A percentile compares a stretch with the other conserved stretches of the same genome.
phyloP scores from a whole-genome alignment of 2,329 filamentous ascomycete genomes.

The Colletotrichum sp. region DNA sequence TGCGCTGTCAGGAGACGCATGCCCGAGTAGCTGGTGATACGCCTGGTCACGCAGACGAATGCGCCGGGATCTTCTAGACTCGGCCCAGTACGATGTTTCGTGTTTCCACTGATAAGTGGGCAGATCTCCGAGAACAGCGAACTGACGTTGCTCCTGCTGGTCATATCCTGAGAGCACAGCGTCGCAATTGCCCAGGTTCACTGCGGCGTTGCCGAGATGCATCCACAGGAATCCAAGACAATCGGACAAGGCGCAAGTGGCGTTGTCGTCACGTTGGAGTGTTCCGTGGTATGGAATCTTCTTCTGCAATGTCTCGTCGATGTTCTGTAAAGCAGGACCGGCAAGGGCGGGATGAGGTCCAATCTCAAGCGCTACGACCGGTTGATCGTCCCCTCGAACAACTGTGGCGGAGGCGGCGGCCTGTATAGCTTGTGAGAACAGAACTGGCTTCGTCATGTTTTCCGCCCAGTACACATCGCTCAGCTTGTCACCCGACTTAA shows the following conservation, averaged over 20 bases:
- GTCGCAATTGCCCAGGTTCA: neutral
- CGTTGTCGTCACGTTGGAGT: conserved; percentile 22
- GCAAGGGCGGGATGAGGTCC: conserved; percentile 44
- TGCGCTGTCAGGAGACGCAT: neutral
- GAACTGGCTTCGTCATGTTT: conserved; percentile 32
- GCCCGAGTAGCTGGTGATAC: conserved; percentile 36
- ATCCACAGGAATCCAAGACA: conserved; percentile 22
- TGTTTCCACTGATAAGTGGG: conserved; percentile 49
- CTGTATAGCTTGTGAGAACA: conserved; percentile 25
- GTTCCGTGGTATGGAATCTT: conserved; percentile 27
- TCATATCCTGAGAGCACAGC: conserved; percentile 12
- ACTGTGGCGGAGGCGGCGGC: neutral
- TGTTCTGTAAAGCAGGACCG: conserved; percentile 37
- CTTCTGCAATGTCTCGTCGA: neutral
- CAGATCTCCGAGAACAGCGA: conserved; percentile 24
- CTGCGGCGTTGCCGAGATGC: conserved; percentile 16
- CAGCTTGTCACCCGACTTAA: conserved; percentile 33
- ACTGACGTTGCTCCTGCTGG: neutral
- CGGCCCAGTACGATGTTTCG: conserved; percentile 32
- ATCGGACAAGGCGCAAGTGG: conserved; percentile 23
- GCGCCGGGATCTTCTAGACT: conserved; percentile 21
- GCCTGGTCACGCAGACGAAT: conserved; percentile 30
- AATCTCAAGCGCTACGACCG: conserved; percentile 30
- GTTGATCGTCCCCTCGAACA: conserved; percentile 8
- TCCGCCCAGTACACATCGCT: conserved; percentile 35